Evolutionary conservation across 2,329 filamentous ascomycete species (phyloP), one percentile per base, ranked within the genome.

Genomic region (Penicillium sp.): DNA sequence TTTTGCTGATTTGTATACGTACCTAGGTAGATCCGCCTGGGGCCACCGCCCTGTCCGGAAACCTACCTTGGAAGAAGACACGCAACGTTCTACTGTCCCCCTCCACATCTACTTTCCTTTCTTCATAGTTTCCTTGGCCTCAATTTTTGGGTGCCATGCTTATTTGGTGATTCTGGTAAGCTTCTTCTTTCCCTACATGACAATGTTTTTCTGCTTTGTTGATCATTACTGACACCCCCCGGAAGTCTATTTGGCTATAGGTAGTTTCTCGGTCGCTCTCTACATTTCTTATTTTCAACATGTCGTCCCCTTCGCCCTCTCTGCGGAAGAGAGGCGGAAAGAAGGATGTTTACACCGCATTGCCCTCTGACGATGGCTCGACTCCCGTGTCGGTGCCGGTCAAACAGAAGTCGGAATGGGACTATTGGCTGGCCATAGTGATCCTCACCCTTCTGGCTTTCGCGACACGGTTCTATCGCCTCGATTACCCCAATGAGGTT

Each of bases 401-500:
- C 55, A 69, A 70, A 55, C 60, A 60, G 7, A 61, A 65, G 55
- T 82, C 82, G n/a, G 89, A 96, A 75, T 87, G 85, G 81, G 90
- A 95, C 68, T 95, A 97, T 81, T 87, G 89, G 81, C 75, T 94
- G 62, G 89, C 86, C 59, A 83, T 97, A 57, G 75, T 77, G 32
- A 72, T 96, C 64, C 87, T 96, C 70, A 97, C 93, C 2, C 69
- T 85, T 29, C 78, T 97, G 63, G 93, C 91, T 48, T 97, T 99
- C 70, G 70, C 92, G 60, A 97, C 94, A 46, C 85, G 94, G 60
- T 99, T 99, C 81, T 97, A 89, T 85, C 92, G 92, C 61, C 97
- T 99, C 73, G 90, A 84, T 73, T 92, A 97, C 76, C 94, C 94
- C 16, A 88, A 96, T 71, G 89, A 97, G 79, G 94, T 99, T 54